Evolutionary conservation across 2,329 filamentous ascomycete genomes (phyloP).

Genomic region (Juglanconis oblonga): DNA sequence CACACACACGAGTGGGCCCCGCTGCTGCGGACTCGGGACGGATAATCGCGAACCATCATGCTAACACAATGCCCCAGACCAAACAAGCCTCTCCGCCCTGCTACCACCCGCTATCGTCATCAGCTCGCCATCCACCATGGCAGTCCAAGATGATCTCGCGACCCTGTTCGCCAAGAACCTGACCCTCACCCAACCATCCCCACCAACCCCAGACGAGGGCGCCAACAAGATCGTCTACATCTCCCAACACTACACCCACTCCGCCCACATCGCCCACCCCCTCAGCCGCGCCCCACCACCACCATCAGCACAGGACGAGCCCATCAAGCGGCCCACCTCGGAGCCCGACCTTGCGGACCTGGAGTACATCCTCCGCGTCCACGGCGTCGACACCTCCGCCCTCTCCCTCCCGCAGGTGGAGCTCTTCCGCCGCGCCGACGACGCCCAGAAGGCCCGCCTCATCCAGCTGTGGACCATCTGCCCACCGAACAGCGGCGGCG

Average conservation of each 20-base stretch:
- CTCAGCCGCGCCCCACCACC: constrained; percentile 27
- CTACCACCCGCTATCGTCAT: constrained; percentile 33
- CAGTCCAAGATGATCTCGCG: constrained; percentile 79
- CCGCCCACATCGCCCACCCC: constrained; percentile 56
- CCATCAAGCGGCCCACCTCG: constrained; percentile 41
- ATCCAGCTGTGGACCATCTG: constrained; percentile 84
- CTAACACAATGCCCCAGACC: constrained; percentile 1
- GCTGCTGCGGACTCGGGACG: not conserved
- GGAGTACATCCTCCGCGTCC: constrained; percentile 57
- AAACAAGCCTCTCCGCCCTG: not conserved
- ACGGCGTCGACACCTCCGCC: constrained; percentile 67
- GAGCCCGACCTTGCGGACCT: constrained; percentile 50
- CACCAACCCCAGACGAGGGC: constrained; percentile 26
- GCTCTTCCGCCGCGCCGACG: constrained; percentile 73
- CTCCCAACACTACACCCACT: constrained; percentile 82
- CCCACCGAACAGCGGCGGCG: constrained; percentile 50
- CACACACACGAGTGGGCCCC: constrained; percentile 7
- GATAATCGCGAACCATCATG: not conserved
- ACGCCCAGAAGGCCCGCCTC: constrained; percentile 69
- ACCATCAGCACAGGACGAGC: constrained; percentile 30
- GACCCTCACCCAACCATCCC: constrained; percentile 48
- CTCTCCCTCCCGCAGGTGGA: constrained; percentile 74
- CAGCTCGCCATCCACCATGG: constrained; percentile 41
- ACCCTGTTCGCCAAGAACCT: constrained; percentile 75
- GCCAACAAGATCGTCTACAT: constrained; percentile 61